Evolutionary conservation across 2,329 filamentous ascomycete genomes (phyloP), one percentile per base, ranked within the genome.

Genomic region (Hymenoscyphus repandus): DNA sequence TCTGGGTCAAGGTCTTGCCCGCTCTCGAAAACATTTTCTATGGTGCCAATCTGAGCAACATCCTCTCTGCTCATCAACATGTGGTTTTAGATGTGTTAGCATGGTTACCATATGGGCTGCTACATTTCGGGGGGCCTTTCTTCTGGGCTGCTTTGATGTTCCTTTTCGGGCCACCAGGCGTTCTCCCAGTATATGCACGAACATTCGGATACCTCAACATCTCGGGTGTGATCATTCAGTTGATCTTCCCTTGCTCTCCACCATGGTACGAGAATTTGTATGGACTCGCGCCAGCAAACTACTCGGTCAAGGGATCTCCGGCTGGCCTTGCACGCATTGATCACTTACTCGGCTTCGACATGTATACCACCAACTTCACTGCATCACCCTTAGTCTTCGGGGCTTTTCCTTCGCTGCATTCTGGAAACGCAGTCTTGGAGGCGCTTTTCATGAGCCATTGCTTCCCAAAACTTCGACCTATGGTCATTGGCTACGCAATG

Each of bases 251-350:
- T 1, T 96, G 92, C 74, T 93, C 91, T 20, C 89, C 92, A 22
- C 92, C 92, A 1, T 97, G 92, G 92, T 97, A 96, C 66, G 92
- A 96, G 76, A 95, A 93, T 69, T 78, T 88, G 63, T 90, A 96
- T 68, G 92, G 92, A 13, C 75, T 96, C 46, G 89, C 89, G 30
- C 91, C 92, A 2, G 92, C 92, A 44, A 90, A 93, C 62, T 96
- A 96, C 71, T 88, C 87, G 42, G 95, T 97, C 78, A 77, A 81
- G 40, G 92, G 92, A 45, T 92, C 89, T 41, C 90, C 92, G 1
- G 92, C 91, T 11, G 92, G 92, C 46, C 79, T 97, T 54, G 88
- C 87, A 55, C 86, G 90, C 18, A 86, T 97, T 50, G 92, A 97
- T 71, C 79, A 85, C 66, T 79, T 96, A n/a, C 84, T 96, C 54